Evolutionary conservation across 768 basidiomycete genomes (phyloP).

Genomic region (Kwoniella bestiolae): DNA sequence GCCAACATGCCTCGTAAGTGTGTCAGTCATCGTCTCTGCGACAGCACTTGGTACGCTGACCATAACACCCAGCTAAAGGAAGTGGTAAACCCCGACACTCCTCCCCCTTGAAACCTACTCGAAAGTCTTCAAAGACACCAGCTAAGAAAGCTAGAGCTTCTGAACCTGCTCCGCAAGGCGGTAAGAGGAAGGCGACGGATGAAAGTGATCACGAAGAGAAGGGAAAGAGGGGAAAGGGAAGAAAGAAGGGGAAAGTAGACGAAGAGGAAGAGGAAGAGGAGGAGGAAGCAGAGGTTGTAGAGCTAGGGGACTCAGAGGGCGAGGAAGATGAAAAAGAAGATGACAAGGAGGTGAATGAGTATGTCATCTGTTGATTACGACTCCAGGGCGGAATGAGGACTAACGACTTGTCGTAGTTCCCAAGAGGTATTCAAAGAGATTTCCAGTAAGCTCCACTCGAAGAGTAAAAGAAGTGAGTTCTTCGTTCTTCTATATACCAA

Average conservation of each 20-base stretch:
- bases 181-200: not conserved
- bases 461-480: constrained; percentile 1
- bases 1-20: constrained; percentile 1
- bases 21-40: not conserved
- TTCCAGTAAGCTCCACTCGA: not conserved
- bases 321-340: not conserved
- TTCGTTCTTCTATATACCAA: not conserved
- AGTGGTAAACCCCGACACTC: not conserved
- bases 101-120: not conserved
- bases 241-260: not conserved
- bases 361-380: not conserved
- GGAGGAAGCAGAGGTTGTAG: constrained; percentile 15
- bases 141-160: not conserved
- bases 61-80: not conserved
- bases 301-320: not conserved
- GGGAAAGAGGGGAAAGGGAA: not conserved
- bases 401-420: not conserved
- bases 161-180: constrained; percentile 5
- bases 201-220: not conserved
- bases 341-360: constrained; percentile 1
- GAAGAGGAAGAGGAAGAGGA: constrained; percentile 2
- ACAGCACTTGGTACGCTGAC: not conserved
- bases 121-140: not conserved
- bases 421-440: constrained; percentile 8
- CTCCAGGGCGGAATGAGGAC: no score